Conservation (phyloP, 2,329 filamentous ascomycete genomes). For the Knufia fluminis region DNA sequence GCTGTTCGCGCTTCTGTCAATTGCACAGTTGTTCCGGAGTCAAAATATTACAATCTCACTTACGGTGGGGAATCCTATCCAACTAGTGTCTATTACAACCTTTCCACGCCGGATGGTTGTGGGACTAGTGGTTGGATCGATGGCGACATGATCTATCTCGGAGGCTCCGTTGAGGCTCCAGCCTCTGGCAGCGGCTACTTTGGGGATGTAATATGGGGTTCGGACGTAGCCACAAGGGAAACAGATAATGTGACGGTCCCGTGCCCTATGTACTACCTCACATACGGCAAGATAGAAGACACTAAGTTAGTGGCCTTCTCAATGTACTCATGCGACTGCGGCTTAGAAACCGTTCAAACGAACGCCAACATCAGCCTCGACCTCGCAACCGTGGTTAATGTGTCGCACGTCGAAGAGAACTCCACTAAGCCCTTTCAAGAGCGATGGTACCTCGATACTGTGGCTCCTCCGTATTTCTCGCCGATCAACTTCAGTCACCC, state of each 20-base stretch:
- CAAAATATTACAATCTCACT: constrained; percentile 10
- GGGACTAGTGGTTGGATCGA: constrained; percentile 12
- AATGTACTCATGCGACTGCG: constrained; percentile 17
- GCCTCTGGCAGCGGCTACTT: constrained; percentile 12
- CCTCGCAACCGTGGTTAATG: neutral
- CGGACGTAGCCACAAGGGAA: neutral
- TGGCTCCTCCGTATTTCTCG: neutral
- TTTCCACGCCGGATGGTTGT: constrained; percentile 15
- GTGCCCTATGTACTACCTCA: constrained; percentile 10
- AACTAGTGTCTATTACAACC: constrained; percentile 9
- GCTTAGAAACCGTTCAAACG: constrained; percentile 19
- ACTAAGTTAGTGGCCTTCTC: constrained; percentile 14
- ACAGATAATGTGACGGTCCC: constrained; percentile 9
- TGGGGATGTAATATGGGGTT: neutral
- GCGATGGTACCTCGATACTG: neutral
- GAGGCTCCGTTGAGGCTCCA: constrained; percentile 7
- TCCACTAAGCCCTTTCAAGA: neutral
- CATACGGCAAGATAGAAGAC: constrained; percentile 16
- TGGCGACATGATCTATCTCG: constrained; percentile 3
- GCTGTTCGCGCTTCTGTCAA: constrained; percentile 12
- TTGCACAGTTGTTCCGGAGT: constrained; percentile 14
- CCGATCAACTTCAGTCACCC: constrained; percentile 10
- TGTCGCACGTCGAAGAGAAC: neutral
- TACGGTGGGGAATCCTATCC: neutral
- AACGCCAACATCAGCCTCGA: constrained; percentile 12